A percentile compares a stretch with the other conserved stretches of the same genome.
Evolutionary conservation across 1,139 yeast genomes (phyloP).

Genomic region (Sugiyamaella pinicola): DNA sequence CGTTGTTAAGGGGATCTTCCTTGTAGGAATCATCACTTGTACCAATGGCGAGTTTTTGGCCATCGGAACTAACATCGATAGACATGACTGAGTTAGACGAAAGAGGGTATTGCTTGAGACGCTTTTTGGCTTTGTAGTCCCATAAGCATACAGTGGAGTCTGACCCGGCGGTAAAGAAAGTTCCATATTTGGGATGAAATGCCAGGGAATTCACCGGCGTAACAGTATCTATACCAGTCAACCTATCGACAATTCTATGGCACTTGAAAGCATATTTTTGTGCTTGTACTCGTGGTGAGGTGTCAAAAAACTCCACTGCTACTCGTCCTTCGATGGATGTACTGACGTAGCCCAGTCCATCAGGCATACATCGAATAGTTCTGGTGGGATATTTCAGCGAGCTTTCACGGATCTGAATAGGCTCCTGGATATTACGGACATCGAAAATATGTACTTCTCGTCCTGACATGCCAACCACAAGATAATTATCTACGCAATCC

Average conservation of each 20-base stretch:
- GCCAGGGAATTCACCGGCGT: constrained; percentile 74
- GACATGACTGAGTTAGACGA: constrained; percentile 55
- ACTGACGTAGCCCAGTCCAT: constrained; percentile 67
- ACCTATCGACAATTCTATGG: constrained; percentile 57
- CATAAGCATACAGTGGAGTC: constrained; percentile 77
- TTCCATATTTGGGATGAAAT: constrained; percentile 52
- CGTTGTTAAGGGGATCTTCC: constrained; percentile 27
- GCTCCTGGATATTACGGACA: constrained; percentile 49
- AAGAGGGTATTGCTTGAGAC: constrained; percentile 60
- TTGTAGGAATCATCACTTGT: constrained; percentile 37
- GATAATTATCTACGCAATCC: constrained; percentile 53
- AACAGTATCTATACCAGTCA: constrained; percentile 59
- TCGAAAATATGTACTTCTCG: constrained; percentile 63
- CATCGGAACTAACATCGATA: constrained; percentile 47
- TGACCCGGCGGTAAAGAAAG: constrained; percentile 76
- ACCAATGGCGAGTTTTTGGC: constrained; percentile 55
- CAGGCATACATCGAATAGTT: constrained; percentile 60
- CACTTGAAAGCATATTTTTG: constrained; percentile 81
- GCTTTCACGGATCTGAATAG: constrained; percentile 60
- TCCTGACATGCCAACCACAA: constrained; percentile 61
- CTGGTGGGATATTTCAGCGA: constrained; percentile 75
- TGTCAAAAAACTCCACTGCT: constrained; percentile 71
- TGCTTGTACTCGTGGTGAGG: constrained; percentile 50
- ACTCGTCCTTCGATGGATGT: constrained; percentile 89
- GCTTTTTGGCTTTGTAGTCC: constrained; percentile 67